These are phyloP conservation scores for Talaromyces sp. DNA, from an alignment of 2,329 filamentous ascomycete species.

Conservation along the genomic window DNA sequence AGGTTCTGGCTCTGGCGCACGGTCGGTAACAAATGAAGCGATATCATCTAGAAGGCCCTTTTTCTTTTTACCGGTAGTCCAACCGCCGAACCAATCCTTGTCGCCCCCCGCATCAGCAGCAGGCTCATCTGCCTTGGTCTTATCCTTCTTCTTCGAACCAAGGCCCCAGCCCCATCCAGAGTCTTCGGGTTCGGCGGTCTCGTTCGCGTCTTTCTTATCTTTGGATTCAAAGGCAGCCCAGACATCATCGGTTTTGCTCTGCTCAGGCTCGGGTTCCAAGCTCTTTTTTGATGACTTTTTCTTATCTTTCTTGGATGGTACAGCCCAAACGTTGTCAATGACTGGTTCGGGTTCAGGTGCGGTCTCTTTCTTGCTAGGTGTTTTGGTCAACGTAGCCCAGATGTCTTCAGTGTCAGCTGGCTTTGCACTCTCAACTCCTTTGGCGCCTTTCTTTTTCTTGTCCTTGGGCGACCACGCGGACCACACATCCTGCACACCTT, in stretches of 20 bases:
- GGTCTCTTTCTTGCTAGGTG: constrained; percentile 29
- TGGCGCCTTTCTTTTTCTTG: constrained; percentile 27
- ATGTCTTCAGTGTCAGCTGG: constrained; percentile 17
- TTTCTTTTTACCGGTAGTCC: constrained; percentile 26
- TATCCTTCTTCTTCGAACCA: constrained; percentile 25
- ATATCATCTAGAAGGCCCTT: constrained; percentile 22
- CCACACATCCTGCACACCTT: constrained; percentile 13
- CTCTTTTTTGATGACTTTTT: constrained; percentile 35
- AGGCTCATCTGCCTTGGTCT: constrained; percentile 22
- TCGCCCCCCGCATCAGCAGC: constrained; percentile 21
- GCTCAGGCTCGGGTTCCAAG: constrained; percentile 5
- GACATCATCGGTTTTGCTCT: constrained; percentile 16
- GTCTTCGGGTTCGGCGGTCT: constrained; percentile 15
- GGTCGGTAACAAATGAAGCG: constrained; percentile 9
- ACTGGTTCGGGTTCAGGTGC: constrained; percentile 12
- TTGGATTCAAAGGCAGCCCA: constrained; percentile 12
- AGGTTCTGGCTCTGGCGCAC: constrained; percentile 19
- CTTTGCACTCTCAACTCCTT: constrained; percentile 14
- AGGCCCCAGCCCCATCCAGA: constrained; percentile 26
- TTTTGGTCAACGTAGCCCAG: constrained; percentile 19
- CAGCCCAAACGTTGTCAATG: constrained; percentile 21
- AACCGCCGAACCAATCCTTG: constrained; percentile 31
- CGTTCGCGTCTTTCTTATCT: constrained; percentile 3
- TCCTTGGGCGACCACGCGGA: constrained; percentile 22
- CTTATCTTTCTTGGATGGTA: constrained; percentile 27